Conservation (phyloP, 768 basidiomycete genomes). For the button mushroom (Agaricus bisporus) region DNA sequence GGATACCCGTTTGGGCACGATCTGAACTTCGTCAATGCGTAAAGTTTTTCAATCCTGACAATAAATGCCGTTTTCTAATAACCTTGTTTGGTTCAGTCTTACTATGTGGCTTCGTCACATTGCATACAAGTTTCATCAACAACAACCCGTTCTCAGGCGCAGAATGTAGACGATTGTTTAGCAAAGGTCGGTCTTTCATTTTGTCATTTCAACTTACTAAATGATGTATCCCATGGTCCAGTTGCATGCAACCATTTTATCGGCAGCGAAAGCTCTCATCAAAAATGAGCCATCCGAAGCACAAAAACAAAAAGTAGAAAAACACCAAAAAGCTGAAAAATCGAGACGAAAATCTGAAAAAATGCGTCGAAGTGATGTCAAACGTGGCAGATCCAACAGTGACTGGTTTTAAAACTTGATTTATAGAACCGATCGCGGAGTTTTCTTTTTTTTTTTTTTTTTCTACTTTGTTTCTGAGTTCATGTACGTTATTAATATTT, state of each 20-base stretch:
- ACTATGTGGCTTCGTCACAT: slow-evolving; percentile 62
- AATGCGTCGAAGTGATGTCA: slow-evolving; percentile 44
- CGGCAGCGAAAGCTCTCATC: slow-evolving; percentile 39
- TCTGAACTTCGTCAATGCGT: slow-evolving; percentile 46
- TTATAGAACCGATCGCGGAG: too few species aligned
- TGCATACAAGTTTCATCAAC: slow-evolving; percentile 68
- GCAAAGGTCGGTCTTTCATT: slow-evolving; percentile 40
- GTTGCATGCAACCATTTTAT: slow-evolving; percentile 48
- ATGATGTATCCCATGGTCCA: slow-evolving; percentile 17
- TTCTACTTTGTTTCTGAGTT: too few species aligned
- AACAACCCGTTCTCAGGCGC: slow-evolving; percentile 67
- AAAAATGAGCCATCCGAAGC: slow-evolving; percentile 49
- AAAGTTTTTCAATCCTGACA: not conserved
- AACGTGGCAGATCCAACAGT: slow-evolving; percentile 26
- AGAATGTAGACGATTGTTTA: slow-evolving; percentile 70
- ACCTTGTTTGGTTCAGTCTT: slow-evolving; percentile 35
- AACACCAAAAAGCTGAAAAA: slow-evolving; percentile 38
- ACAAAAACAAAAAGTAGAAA: slow-evolving; percentile 49
- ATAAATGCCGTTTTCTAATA: not conserved
- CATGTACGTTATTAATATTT: too few species aligned
- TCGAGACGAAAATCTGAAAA: slow-evolving; percentile 45
- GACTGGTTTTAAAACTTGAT: not conserved
- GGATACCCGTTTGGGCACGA: slow-evolving; percentile 69
- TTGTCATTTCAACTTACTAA: not conserved
- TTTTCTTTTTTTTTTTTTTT: too few species aligned